phyloP scores from a whole-genome alignment of 169 alveolate species.

The Plasmodium vinckei region DNA sequence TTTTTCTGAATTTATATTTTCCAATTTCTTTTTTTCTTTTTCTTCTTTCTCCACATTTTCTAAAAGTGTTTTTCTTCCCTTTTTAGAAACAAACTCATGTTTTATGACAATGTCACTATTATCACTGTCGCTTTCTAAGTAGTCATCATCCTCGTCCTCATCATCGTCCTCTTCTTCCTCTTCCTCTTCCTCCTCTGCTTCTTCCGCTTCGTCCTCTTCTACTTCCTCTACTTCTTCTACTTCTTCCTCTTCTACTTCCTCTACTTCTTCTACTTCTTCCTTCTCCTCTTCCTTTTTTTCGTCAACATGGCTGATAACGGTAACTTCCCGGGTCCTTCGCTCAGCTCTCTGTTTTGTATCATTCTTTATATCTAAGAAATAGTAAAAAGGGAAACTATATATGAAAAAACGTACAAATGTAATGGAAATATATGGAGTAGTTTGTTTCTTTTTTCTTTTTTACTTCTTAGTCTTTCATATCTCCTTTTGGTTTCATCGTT shows the following conservation, averaged over 20 bases:
- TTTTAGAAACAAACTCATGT: slow-evolving; percentile 47
- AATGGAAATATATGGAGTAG: too few relatives aligned
- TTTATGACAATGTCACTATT: slow-evolving; percentile 15
- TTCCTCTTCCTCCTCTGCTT: not conserved
- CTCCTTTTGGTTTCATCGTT: slow-evolving; percentile 6
- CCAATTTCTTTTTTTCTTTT: slow-evolving; percentile 3
- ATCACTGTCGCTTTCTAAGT: slow-evolving; percentile 15
- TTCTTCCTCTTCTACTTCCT: not conserved
- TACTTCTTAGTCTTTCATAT: slow-evolving; percentile 58
- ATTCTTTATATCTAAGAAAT: slow-evolving; percentile 23
- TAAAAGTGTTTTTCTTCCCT: slow-evolving; percentile 14
- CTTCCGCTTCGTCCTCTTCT: slow-evolving; percentile 9
- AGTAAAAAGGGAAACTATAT: too few relatives aligned
- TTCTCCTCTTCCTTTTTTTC: slow-evolving; percentile 4
- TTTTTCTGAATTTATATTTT: slow-evolving; percentile 16
- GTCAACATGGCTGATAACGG: slow-evolving; percentile 9
- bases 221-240: not conserved
- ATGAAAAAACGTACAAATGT: too few relatives aligned
- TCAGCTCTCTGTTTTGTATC: slow-evolving; percentile 30
- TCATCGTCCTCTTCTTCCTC: slow-evolving; percentile 12
- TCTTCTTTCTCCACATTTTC: slow-evolving; percentile 30
- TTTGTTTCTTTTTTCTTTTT: slow-evolving; percentile 1
- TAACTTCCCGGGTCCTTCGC: slow-evolving; percentile 44
- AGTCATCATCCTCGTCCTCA: slow-evolving; percentile 2
- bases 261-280: slow-evolving; percentile 8